A percentile compares a stretch with the other conserved stretches of the same genome.
These are phyloP conservation scores for Styphnolobium japonicum DNA, from an alignment of 306 rosid genomes.

Conservation along the genomic window DNA sequence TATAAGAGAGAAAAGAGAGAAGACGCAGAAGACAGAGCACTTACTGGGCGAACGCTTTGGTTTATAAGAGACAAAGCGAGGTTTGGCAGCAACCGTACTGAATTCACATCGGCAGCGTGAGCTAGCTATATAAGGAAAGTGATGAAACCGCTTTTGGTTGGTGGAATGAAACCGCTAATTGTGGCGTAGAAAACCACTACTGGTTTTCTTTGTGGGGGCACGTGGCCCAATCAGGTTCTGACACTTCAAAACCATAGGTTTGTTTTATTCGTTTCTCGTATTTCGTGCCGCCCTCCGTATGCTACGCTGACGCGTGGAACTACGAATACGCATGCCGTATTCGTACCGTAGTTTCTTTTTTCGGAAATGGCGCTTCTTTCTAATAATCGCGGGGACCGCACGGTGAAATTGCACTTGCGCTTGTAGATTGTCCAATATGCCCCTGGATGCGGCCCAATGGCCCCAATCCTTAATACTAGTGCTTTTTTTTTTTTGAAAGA, in stretches of 20 bases:
- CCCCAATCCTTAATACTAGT: too few relatives aligned
- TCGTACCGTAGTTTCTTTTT: conserved; percentile 33
- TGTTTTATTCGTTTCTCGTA: background rate
- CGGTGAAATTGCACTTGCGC: background rate
- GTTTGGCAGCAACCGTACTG: conserved; percentile 25
- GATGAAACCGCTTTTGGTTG: conserved; percentile 26
- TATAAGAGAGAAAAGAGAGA: background rate
- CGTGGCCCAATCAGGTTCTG: conserved; percentile 54
- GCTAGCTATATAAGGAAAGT: conserved; percentile 73
- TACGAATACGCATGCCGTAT: conserved; percentile 33
- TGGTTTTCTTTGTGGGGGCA: conserved; percentile 23
- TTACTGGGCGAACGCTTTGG: conserved; percentile 37
- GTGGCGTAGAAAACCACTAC: conserved; percentile 20
- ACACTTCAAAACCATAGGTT: background rate
- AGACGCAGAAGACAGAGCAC: conserved; percentile 8
- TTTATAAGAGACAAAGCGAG: conserved; percentile 54
- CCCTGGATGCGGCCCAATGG: background rate
- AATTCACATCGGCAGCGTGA: conserved; percentile 40
- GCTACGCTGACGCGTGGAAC: conserved; percentile 63
- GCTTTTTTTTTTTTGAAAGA: too few relatives aligned
- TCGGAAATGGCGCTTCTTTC: conserved; percentile 31
- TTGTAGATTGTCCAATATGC: background rate
- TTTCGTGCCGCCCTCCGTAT: conserved; percentile 32
- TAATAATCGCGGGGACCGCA: background rate
- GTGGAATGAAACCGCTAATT: conserved; percentile 34